A percentile compares a stretch with the other conserved stretches of the same genome.
Evolutionary conservation across 192 early-diverging fungal genomes (phyloP).

Genomic region (Geosiphon pyriformis): DNA sequence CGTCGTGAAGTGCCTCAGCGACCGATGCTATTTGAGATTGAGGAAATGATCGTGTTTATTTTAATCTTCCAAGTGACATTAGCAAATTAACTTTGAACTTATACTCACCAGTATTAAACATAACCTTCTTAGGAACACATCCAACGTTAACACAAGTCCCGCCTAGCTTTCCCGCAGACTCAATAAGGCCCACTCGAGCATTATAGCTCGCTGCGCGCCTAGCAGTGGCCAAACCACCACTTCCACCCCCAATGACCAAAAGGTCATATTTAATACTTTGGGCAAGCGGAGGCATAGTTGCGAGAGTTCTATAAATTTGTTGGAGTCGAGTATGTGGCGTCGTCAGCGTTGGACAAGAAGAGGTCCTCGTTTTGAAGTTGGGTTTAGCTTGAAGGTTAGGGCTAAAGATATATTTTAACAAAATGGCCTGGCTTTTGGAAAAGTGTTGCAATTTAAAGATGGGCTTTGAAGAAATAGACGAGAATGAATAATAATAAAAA

Average conservation of each 20-base stretch:
- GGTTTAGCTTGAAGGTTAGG: too few species aligned
- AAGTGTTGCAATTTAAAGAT: too few species aligned
- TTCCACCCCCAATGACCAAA: slow-evolving; percentile 94
- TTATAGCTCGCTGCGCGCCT: slow-evolving; percentile 89
- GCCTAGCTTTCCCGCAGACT: slow-evolving; percentile 69
- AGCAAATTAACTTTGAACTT: neutral
- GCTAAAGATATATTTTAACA: too few species aligned
- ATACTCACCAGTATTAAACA: slow-evolving; percentile 85
- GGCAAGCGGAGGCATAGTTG: slow-evolving; percentile 6
- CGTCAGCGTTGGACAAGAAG: too few species aligned
- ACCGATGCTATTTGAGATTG: slow-evolving; percentile 59
- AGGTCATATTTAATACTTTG: slow-evolving; percentile 61
- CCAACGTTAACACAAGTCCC: slow-evolving; percentile 96
- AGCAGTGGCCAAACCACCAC: slow-evolving; percentile 84
- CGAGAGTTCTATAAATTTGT: slow-evolving; percentile 6
- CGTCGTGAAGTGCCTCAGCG: slow-evolving; percentile 83
- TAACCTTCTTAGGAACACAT: slow-evolving; percentile 89
- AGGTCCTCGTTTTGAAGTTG: too few species aligned
- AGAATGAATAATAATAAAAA: too few species aligned
- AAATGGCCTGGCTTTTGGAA: too few species aligned
- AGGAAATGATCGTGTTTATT: too few species aligned
- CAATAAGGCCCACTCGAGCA: slow-evolving; percentile 86
- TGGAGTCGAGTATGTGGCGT: neutral
- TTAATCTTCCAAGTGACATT: too few species aligned
- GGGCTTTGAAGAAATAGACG: too few species aligned